A percentile compares a stretch with the other conserved stretches of the same genome.
Conservation (phyloP, 2,329 filamentous ascomycete species). For the Aspergillus floridensis region DNA sequence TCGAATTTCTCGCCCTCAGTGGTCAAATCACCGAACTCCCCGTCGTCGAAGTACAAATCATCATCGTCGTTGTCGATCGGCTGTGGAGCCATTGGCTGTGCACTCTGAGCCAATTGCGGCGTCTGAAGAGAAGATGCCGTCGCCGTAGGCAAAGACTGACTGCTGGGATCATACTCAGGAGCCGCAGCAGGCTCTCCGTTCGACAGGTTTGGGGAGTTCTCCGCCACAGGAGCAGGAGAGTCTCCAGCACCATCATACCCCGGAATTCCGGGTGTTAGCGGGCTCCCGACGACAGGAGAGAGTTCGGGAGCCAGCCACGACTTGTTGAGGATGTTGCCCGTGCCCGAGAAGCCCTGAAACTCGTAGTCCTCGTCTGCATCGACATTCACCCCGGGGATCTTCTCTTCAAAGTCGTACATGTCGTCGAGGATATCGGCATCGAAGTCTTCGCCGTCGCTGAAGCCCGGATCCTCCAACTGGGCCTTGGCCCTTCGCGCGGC, state of each 20-base stretch:
- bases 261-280: conserved; percentile 26
- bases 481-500: conserved; percentile 39
- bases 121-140: neutral
- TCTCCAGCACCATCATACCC: conserved; percentile 4
- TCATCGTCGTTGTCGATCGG: conserved; percentile 26
- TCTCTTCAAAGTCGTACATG: conserved; percentile 47
- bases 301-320: conserved; percentile 37
- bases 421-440: conserved; percentile 46
- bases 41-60: conserved; percentile 50
- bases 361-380: conserved; percentile 45
- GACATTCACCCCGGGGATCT: conserved; percentile 49
- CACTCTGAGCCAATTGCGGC: neutral
- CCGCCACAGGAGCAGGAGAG: neutral
- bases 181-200: neutral
- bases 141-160: neutral
- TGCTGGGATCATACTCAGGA: neutral
- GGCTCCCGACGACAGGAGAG: conserved; percentile 37
- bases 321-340: conserved; percentile 25
- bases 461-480: conserved; percentile 29
- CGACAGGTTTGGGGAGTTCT: neutral
- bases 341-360: conserved; percentile 28
- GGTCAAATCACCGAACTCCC: conserved; percentile 43
- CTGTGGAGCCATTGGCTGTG: conserved; percentile 3
- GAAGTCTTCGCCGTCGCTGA: conserved; percentile 44
- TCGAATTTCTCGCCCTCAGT: conserved; percentile 41